These are phyloP conservation scores for Pseudogymnoascus sp. DNA, from an alignment of 2,329 filamentous ascomycete genomes.

Conservation along the genomic window DNA sequence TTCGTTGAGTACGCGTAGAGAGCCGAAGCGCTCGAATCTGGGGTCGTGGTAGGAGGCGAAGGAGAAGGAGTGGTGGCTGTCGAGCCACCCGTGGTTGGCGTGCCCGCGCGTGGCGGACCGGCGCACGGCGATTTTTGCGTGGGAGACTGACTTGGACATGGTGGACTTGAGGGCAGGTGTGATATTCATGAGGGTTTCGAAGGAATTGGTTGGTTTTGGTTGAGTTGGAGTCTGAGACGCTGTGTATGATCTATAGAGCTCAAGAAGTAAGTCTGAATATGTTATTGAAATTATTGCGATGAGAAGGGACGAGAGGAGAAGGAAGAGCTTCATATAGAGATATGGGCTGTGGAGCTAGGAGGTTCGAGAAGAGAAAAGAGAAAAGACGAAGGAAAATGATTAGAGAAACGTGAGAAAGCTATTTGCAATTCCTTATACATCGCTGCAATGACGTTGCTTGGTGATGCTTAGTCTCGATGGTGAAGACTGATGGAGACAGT, in stretches of 20 bases:
- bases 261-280: slow-evolving; percentile 15
- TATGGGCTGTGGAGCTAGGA: slow-evolving; percentile 17
- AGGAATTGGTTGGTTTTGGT: not conserved
- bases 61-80: slow-evolving; percentile 79
- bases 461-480: slow-evolving; percentile 3
- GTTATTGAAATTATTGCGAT: slow-evolving; percentile 27
- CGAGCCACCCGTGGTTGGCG: slow-evolving; percentile 78
- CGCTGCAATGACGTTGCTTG: slow-evolving; percentile 5
- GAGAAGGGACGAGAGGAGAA: slow-evolving; percentile 26
- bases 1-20: slow-evolving; percentile 80
- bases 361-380: slow-evolving; percentile 21
- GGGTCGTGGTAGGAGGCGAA: slow-evolving; percentile 62
- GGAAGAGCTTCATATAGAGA: slow-evolving; percentile 30
- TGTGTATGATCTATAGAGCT: slow-evolving; percentile 12
- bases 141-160: slow-evolving; percentile 56
- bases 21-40: slow-evolving; percentile 60
- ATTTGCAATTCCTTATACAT: slow-evolving; percentile 7
- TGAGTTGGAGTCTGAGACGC: not conserved
- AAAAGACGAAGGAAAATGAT: slow-evolving; percentile 17
- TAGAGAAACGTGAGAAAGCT: not conserved
- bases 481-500: not conserved
- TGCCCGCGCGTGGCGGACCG: slow-evolving; percentile 66
- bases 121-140: slow-evolving; percentile 68
- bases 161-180: slow-evolving; percentile 31
- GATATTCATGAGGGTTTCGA: slow-evolving; percentile 20